Conservation (phyloP, 345 rosid species). For the Gossypium stocksii region DNA sequence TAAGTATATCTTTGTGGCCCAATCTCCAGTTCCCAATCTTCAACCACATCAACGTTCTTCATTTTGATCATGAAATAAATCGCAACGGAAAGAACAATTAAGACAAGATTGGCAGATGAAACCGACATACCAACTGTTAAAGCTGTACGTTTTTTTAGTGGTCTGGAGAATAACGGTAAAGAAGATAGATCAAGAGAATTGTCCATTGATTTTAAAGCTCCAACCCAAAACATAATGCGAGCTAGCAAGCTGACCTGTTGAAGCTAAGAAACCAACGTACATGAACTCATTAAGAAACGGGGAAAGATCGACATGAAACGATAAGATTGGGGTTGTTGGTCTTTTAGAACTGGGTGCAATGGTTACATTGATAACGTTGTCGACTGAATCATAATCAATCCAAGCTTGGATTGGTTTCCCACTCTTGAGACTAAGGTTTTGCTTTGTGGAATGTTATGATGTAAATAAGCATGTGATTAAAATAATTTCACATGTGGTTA, state of each 20-base stretch:
- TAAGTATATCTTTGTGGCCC: conserved; percentile 72
- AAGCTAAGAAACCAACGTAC: conserved; percentile 81
- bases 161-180: conserved; percentile 52
- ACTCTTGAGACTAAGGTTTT: conserved; percentile 50
- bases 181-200: conserved; percentile 52
- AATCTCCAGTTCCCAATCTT: conserved; percentile 69
- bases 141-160: conserved; percentile 22
- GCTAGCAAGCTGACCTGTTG: conserved; percentile 78
- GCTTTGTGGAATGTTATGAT: too few relatives aligned
- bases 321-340: conserved; percentile 55
- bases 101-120: conserved; percentile 20
- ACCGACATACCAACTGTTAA: conserved; percentile 34
- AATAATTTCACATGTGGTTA: too few relatives aligned
- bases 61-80: conserved; percentile 33
- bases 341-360: conserved; percentile 55
- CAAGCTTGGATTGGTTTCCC: conserved; percentile 63
- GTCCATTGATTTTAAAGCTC: conserved; percentile 64
- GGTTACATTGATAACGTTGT: conserved; percentile 45
- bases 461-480: too few relatives aligned
- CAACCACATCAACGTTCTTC: conserved; percentile 55
- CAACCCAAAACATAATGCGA: conserved; percentile 76
- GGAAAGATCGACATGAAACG: conserved; percentile 58
- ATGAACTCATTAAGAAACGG: conserved; percentile 46
- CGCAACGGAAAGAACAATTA: conserved; percentile 12
- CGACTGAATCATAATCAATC: conserved; percentile 68